Evolutionary conservation across 371 early-diverging fungal species (phyloP).

Genomic region (Mucor saturninus): DNA sequence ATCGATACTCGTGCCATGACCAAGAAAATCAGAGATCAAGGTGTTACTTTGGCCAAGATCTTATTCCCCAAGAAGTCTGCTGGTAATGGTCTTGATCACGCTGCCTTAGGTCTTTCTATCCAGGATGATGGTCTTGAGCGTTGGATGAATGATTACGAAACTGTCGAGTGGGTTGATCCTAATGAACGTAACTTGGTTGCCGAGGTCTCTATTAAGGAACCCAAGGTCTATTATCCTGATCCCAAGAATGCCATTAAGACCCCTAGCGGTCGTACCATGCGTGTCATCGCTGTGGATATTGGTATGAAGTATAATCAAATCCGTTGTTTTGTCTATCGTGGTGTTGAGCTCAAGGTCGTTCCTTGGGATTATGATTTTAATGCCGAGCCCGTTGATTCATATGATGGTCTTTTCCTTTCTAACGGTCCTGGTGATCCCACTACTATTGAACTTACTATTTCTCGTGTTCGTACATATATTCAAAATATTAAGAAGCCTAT

Average conservation of each 20-base stretch:
- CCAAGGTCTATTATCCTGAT: slow-evolving; percentile 74
- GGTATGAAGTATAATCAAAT: slow-evolving; percentile 98
- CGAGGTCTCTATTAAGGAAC: slow-evolving; percentile 85
- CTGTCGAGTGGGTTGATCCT: slow-evolving; percentile 91
- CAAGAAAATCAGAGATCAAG: slow-evolving; percentile 82
- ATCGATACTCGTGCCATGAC: slow-evolving; percentile 95
- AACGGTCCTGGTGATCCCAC: slow-evolving; percentile 98
- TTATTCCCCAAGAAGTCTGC: slow-evolving; percentile 81
- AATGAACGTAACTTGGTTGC: slow-evolving; percentile 93
- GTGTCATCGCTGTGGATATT: slow-evolving; percentile 91
- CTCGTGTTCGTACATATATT: slow-evolving; percentile 68
- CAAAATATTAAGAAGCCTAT: slow-evolving; percentile 83
- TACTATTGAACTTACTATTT: slow-evolving; percentile 75
- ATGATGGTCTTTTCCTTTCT: slow-evolving; percentile 92
- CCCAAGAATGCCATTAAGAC: slow-evolving; percentile 64
- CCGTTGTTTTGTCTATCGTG: slow-evolving; percentile 92
- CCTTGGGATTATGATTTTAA: slow-evolving; percentile 95
- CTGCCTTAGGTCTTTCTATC: slow-evolving; percentile 44
- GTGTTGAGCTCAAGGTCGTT: slow-evolving; percentile 91
- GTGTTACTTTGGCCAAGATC: slow-evolving; percentile 87
- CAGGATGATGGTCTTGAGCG: slow-evolving; percentile 47
- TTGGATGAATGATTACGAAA: slow-evolving; percentile 73
- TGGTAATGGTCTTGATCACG: slow-evolving; percentile 45
- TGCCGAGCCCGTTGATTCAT: slow-evolving; percentile 70
- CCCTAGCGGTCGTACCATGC: slow-evolving; percentile 78